Conservation (phyloP, 352 stramenopile species). For the Phytophthora chlamydospora region DNA sequence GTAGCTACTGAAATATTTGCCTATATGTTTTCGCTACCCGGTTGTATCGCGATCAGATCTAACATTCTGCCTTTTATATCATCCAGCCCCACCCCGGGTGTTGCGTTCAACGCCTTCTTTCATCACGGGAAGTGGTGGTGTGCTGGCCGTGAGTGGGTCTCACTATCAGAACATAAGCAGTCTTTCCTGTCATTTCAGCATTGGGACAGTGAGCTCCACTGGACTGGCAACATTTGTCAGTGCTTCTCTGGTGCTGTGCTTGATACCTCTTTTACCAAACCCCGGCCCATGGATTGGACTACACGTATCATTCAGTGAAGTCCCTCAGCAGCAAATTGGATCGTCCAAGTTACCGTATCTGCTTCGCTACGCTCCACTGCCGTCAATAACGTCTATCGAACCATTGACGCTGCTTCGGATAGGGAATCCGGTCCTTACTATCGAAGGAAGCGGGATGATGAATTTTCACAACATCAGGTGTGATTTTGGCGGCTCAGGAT, state of each 20-base stretch:
- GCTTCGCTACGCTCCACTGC: conserved; percentile 37
- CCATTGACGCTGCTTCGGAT: conserved; percentile 23
- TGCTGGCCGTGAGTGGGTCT: conserved; percentile 35
- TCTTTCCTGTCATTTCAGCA: conserved; percentile 41
- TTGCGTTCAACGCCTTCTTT: conserved; percentile 28
- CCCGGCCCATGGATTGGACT: conserved; percentile 38
- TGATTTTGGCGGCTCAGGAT: conserved; percentile 33
- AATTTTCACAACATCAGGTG: conserved; percentile 32
- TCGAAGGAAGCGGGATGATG: conserved; percentile 30
- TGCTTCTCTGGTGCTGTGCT: conserved; percentile 34
- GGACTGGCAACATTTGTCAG: conserved; percentile 27
- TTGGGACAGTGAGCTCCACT: conserved; percentile 7
- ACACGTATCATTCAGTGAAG: conserved; percentile 24
- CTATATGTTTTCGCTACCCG: not conserved
- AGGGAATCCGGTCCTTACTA: conserved; percentile 18
- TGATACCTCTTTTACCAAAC: conserved; percentile 31
- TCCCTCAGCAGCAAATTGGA: not conserved
- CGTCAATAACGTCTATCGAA: conserved; percentile 26
- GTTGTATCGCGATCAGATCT: not conserved
- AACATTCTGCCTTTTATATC: not conserved
- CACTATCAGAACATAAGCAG: conserved; percentile 37
- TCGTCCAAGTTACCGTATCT: conserved; percentile 23
- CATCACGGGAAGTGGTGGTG: conserved; percentile 34
- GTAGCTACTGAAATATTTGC: not conserved
- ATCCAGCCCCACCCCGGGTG: conserved; percentile 35